These are phyloP conservation scores for Mortierella sp. DNA, from an alignment of 371 early-diverging fungal genomes.

Conservation along the genomic window DNA sequence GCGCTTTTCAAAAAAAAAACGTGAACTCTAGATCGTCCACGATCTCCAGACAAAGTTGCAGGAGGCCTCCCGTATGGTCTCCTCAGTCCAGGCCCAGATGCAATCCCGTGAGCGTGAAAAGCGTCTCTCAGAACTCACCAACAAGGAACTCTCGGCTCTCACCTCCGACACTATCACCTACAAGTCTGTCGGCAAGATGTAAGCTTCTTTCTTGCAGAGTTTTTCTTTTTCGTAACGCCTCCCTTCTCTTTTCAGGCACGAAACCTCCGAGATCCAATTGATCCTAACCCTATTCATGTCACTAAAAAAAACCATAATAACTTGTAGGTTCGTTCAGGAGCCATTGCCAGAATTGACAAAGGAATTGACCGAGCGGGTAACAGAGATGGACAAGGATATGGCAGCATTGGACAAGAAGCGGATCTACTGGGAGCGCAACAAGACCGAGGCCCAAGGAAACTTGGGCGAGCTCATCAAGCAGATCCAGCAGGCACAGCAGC, in stretches of 20 bases:
- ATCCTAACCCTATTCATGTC: background rate
- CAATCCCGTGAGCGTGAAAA: slow-evolving; percentile 78
- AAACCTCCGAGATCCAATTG: background rate
- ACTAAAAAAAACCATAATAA: background rate
- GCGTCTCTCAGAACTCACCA: slow-evolving; percentile 79
- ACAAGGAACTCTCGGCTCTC: slow-evolving; percentile 77
- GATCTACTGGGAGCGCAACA: slow-evolving; percentile 80
- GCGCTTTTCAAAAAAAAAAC: background rate
- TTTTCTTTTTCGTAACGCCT: background rate
- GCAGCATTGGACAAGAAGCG: slow-evolving; percentile 81
- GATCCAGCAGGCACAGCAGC: slow-evolving; percentile 35
- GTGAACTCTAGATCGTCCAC: slow-evolving; percentile 66
- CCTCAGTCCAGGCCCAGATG: slow-evolving; percentile 78
- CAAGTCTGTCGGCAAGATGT: slow-evolving; percentile 87
- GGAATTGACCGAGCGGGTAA: slow-evolving; percentile 66
- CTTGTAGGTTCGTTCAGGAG: slow-evolving; percentile 74
- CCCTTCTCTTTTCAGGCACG: background rate
- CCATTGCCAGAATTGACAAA: slow-evolving; percentile 68
- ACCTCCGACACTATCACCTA: slow-evolving; percentile 73
- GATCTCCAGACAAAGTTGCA: slow-evolving; percentile 75
- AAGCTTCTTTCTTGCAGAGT: background rate
- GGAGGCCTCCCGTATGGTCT: slow-evolving; percentile 75
- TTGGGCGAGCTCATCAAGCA: slow-evolving; percentile 74
- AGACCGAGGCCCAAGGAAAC: slow-evolving; percentile 78
- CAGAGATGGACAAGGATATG: slow-evolving; percentile 66